Conservation (phyloP, 768 basidiomycete genomes). For the Kwoniella sp. region DNA sequence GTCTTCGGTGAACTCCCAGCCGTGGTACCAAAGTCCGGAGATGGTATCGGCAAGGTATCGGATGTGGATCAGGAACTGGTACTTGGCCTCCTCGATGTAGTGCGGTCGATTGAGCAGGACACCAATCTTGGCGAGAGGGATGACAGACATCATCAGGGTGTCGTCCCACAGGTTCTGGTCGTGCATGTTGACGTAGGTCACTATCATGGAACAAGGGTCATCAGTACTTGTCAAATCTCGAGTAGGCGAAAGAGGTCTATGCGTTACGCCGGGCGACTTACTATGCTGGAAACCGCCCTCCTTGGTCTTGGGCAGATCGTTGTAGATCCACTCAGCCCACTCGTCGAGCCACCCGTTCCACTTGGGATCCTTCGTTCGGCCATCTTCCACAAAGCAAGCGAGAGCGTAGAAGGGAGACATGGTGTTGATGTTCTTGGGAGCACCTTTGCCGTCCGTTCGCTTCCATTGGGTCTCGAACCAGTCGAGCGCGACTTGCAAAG, state of each 20-base stretch:
- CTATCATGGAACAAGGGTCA: not conserved
- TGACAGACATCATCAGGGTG: slow-evolving; percentile 64
- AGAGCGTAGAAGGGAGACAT: slow-evolving; percentile 61
- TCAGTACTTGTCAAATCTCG: not conserved
- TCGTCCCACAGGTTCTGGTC: slow-evolving; percentile 64
- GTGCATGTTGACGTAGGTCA: slow-evolving; percentile 59
- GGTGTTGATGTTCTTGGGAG: slow-evolving; percentile 67
- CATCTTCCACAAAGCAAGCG: slow-evolving; percentile 38
- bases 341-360: slow-evolving; percentile 53
- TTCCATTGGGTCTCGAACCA: slow-evolving; percentile 63
- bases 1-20: slow-evolving; percentile 45
- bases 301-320: slow-evolving; percentile 60
- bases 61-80: slow-evolving; percentile 61
- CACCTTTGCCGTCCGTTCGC: slow-evolving; percentile 57
- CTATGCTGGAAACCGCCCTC: slow-evolving; percentile 52
- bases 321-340: slow-evolving; percentile 60
- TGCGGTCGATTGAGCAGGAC: slow-evolving; percentile 61
- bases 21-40: slow-evolving; percentile 54
- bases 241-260: not conserved
- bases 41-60: slow-evolving; percentile 46
- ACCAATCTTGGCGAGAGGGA: slow-evolving; percentile 65
- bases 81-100: slow-evolving; percentile 65
- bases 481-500: slow-evolving; percentile 59
- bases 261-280: slow-evolving; percentile 23
- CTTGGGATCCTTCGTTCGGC: slow-evolving; percentile 32